Base-by-base conservation (phyloP, 495 filamentous ascomycete species). In the Penicillium bialowiezense region DNA sequence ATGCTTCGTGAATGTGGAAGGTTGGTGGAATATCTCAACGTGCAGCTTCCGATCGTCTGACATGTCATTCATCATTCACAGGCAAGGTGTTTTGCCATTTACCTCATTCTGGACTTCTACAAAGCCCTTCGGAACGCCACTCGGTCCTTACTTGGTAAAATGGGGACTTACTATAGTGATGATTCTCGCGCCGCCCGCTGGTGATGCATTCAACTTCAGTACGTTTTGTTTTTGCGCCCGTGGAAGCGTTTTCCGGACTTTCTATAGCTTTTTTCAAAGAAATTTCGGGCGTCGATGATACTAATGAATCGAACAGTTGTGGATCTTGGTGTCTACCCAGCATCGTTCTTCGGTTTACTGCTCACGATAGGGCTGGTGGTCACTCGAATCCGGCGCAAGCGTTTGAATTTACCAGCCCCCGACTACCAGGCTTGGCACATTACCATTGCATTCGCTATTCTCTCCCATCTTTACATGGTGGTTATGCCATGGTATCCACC, bases 401-500 rank as follows among this genome's bases (percentile, higher is more conserved):
- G 71, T 2, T 59, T 79, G 4, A 64, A 70, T 4, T 56, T 82
- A 3, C 62, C 62, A 0, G 40, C 57, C 0, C 56, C 78, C 0
- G 72, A 74, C 9, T 86, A 81, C 55, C 60, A 59, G 6, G 73
- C 77, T 2, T 86, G 83, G 82, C 56, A 77, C 38, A 48, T 75
- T 1, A 67, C 75, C 3, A 53, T 85, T 9, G 67, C 71, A 10
- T 83, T 86, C 56, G 71, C 74, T 12, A 74, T 85, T 28, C 36
- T 80, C 1, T 64, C 80, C 0, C 75, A 81, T 26, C 24, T 80
- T 0, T 86, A 82, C 51, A 64, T 83, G 42, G 59, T 87, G 17
- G 68, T 80, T 8, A 80, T 81, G 59, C 84, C 84, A 5, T 87
- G 83, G 85, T 85, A 82, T 48, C 83, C 84, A 20, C 84, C 84